These are phyloP conservation scores for Ophiobolus disseminans DNA, from an alignment of 2,329 filamentous ascomycete genomes.

Conservation along the genomic window DNA sequence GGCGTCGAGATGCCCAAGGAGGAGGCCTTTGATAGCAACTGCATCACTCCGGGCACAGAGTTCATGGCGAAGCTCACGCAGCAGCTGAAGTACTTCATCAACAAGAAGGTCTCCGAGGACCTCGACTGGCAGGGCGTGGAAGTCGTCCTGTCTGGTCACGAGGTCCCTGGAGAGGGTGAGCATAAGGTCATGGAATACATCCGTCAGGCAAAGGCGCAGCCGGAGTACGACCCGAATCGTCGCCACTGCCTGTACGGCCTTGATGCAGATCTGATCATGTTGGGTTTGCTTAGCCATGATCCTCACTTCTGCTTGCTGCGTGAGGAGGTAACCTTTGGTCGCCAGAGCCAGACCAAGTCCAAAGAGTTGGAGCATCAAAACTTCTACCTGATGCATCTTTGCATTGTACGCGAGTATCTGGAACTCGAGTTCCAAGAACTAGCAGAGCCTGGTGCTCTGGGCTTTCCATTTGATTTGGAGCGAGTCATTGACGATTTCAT, in stretches of 20 bases:
- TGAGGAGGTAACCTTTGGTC: slow-evolving; percentile 97
- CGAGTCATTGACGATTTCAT: slow-evolving; percentile 99
- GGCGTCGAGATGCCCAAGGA: slow-evolving; percentile 94
- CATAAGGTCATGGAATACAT: slow-evolving; percentile 99
- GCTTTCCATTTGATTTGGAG: slow-evolving; percentile 90
- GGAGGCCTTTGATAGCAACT: slow-evolving; percentile 97
- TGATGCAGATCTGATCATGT: slow-evolving; percentile 97
- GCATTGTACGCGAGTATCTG: slow-evolving; percentile 95
- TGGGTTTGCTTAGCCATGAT: slow-evolving; percentile 95
- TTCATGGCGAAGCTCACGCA: slow-evolving; percentile 97
- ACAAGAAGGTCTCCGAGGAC: slow-evolving; percentile 97
- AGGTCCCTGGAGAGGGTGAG: slow-evolving; percentile 96
- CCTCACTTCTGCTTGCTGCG: slow-evolving; percentile 96
- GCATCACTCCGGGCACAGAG: slow-evolving; percentile 94
- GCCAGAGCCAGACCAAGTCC: slow-evolving; percentile 83
- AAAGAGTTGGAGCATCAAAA: slow-evolving; percentile 99
- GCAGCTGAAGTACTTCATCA: slow-evolving; percentile 97
- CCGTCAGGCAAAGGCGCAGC: slow-evolving; percentile 93
- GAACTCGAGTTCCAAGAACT: slow-evolving; percentile 97
- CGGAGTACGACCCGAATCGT: slow-evolving; percentile 88
- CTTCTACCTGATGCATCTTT: slow-evolving; percentile 96
- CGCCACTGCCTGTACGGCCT: slow-evolving; percentile 97
- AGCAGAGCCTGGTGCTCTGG: slow-evolving; percentile 72
- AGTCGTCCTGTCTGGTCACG: slow-evolving; percentile 94
- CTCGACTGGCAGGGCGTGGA: slow-evolving; percentile 97